These are phyloP conservation scores for Chloroidium sp. DNA, from an alignment of 163 green algal genomes.

Conservation along the genomic window DNA sequence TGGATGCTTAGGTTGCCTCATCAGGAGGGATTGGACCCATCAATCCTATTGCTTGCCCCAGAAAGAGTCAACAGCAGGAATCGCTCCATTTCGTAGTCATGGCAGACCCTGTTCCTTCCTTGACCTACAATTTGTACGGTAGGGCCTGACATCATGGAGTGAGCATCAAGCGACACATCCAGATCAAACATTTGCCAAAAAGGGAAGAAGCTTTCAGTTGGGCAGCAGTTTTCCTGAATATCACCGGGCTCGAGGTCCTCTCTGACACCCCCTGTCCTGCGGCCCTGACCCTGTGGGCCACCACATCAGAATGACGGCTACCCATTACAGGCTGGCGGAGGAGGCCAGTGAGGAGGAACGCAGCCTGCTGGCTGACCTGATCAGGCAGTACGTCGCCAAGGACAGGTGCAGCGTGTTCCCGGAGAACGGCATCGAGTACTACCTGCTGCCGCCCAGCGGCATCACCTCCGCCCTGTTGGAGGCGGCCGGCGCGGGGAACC, in stretches of 20 bases:
- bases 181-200: too few relatives aligned
- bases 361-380: not conserved
- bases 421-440: constrained; percentile 21
- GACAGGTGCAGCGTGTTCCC: constrained; percentile 15
- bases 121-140: too few relatives aligned
- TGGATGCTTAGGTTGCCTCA: too few relatives aligned
- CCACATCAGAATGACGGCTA: not conserved
- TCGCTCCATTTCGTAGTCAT: too few relatives aligned
- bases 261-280: not conserved
- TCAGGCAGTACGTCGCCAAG: constrained; percentile 10
- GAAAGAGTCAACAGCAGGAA: too few relatives aligned
- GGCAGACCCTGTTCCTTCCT: too few relatives aligned
- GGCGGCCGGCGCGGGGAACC: constrained; percentile 20
- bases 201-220: too few relatives aligned
- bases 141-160: too few relatives aligned
- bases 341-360: not conserved
- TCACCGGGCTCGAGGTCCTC: not conserved
- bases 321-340: not conserved
- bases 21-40: too few relatives aligned
- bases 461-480: constrained; percentile 30
- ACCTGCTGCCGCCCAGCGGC: constrained; percentile 31
- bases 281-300: not conserved
- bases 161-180: too few relatives aligned
- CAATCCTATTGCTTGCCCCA: too few relatives aligned
- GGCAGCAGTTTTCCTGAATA: not conserved